A percentile compares a stretch with the other conserved stretches of the same genome.
These are phyloP conservation scores for Lasiodiplodia gonubiensis DNA, from an alignment of 2,329 filamentous ascomycete species.

Conservation along the genomic window DNA sequence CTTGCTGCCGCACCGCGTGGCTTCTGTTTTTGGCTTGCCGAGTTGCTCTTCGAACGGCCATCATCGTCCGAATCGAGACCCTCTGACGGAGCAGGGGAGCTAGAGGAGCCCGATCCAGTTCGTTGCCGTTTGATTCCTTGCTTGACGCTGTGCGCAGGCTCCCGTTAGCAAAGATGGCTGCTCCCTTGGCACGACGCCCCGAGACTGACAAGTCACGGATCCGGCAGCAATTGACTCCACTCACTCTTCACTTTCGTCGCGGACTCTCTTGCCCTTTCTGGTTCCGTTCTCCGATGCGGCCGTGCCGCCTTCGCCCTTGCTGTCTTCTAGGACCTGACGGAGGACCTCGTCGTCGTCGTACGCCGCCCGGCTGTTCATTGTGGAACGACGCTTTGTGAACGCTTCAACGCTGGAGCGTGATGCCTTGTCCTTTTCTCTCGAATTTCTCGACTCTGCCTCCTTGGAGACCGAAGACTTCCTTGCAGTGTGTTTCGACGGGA, in stretches of 20 bases:
- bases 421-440: constrained; percentile 62
- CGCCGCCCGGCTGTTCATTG: constrained; percentile 95
- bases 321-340: constrained; percentile 89
- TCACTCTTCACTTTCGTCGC: constrained; percentile 94
- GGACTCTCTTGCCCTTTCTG: constrained; percentile 77
- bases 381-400: constrained; percentile 83
- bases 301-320: constrained; percentile 76
- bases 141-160: constrained; percentile 63
- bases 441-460: constrained; percentile 61
- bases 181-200: neutral
- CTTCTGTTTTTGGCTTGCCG: constrained; percentile 48
- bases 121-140: constrained; percentile 79
- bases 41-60: constrained; percentile 48
- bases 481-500: constrained; percentile 56
- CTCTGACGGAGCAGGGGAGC: constrained; percentile 26
- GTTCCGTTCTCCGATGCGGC: constrained; percentile 60
- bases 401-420: constrained; percentile 60
- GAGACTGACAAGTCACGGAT: neutral
- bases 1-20: constrained; percentile 53
- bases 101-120: constrained; percentile 60
- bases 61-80: constrained; percentile 77
- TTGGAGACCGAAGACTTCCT: constrained; percentile 70
- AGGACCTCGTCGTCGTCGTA: constrained; percentile 95
- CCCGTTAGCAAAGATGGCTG: neutral
- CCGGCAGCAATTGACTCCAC: constrained; percentile 46